Evolutionary conservation across 768 basidiomycete genomes (phyloP), one percentile per base, ranked within the genome.

Genomic region (Erythrobasidium yunnanense): DNA sequence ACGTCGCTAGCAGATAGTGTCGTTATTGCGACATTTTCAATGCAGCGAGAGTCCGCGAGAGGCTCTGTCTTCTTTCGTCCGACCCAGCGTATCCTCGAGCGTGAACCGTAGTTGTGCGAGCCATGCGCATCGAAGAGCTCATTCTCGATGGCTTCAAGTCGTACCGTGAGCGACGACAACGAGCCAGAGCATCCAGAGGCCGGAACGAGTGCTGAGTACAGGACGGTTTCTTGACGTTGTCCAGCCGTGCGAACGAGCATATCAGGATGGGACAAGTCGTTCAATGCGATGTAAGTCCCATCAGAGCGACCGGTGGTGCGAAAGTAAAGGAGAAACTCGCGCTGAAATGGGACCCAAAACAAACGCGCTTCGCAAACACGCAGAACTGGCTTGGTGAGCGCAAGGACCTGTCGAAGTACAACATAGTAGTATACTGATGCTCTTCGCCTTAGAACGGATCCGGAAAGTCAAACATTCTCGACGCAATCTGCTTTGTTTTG

Each of bases 91-190:
- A n/a, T n/a, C n/a, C n/a, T n/a, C n/a, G n/a, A n/a, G n/a, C n/a
- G n/a, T n/a, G n/a, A n/a, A n/a, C n/a, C n/a, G n/a, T n/a, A n/a
- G n/a, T n/a, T n/a, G n/a, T n/a, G n/a, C 18, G 45, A 23, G 33
- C 45, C 46, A 93, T 93, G 91, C 81, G 90, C 70, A 91, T 95
- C 70, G 89, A 93, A 75, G 93, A 97, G 73, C 84, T 97, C 27
- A 86, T 97, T 65, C 82, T 97, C 57, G 93, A 97, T 77, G 91
- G 93, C 51, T 99, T 97, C 81, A 97, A 99, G 76, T 93, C 90
- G 1, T 96, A 97, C 75, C 92, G 35, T 38, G 29, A 63, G 60
- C 2, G 25, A 42, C 33, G n/a, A 32, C 17, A 29, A n/a, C 1
- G 7, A 8, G 27, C 27, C 52, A 27, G 27, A n/a, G 25, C 3